Base-by-base conservation (phyloP, 495 filamentous ascomycete species). In the Lichina pygmaea region DNA sequence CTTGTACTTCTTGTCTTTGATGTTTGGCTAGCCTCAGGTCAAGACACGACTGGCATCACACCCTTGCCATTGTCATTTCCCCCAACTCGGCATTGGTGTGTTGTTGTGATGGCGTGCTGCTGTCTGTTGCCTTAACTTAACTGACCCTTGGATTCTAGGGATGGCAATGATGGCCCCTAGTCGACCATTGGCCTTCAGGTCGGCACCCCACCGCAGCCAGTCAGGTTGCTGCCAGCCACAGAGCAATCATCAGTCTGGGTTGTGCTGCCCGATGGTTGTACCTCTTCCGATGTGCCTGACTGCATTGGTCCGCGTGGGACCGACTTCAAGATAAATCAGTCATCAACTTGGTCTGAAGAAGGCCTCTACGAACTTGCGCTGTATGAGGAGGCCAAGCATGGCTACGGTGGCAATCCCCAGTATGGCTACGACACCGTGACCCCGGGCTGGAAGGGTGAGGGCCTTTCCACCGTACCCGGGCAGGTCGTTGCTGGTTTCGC, bases 131-230 rank as follows among this genome's bases (percentile, higher is more conserved):
- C 24, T 24, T 24, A 24, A 24, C 4, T 24, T 24, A 4, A 24
- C 24, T 24, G 24, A 24, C 24, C 24, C 24, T 24, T 24, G 1
- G 24, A 4, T 24, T 24, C 10, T 43, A 60, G 57, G 56, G 56
- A 58, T 42, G 60, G 59, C 32, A 58, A 62, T 33, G 60, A 59
- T 48, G 60, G 60, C 12, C 50, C 49, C 7, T 64, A 60, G 61
- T 62, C 60, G 10, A 52, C 56, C 7, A 62, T 62, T 48, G 49
- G 34, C 3, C n/a, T 60, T 6, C 51, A 54, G 15, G 46, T 62
- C 24, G 61, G 61, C 13, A 61, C 52, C 1, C 60, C 60, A 7
- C 43, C 54, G 10, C 57, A 61, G 43, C 44, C 44, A 13, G 44
- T 62, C 8, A 51, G 51, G 42, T 47, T 60, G 15, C 45, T 62